Conservation (phyloP, 352 stramenopile species). For the Phytophthora citrophthora region DNA sequence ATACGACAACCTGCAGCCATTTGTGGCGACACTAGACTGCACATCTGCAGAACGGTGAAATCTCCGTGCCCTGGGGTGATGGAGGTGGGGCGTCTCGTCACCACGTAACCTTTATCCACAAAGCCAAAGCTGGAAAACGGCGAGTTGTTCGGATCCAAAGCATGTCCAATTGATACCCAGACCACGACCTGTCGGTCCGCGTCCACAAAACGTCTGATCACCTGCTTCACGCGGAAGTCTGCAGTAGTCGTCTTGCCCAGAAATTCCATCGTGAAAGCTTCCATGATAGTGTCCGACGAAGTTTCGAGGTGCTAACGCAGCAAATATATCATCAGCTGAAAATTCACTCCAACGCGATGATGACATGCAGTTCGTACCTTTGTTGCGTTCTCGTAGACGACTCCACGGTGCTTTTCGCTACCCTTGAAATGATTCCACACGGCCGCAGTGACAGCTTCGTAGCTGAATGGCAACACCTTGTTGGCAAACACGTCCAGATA, state of each 20-base stretch:
- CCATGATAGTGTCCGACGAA: constrained; percentile 52
- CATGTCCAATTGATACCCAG: constrained; percentile 44
- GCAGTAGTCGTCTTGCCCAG: constrained; percentile 36
- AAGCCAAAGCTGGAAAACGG: constrained; percentile 50
- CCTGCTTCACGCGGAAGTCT: constrained; percentile 46
- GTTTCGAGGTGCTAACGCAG: constrained; percentile 22
- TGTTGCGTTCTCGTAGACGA: constrained; percentile 39
- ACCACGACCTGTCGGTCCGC: constrained; percentile 47
- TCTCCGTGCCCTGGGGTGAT: constrained; percentile 26
- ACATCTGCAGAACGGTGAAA: constrained; percentile 62
- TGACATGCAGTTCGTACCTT: constrained; percentile 19
- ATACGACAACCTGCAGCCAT: constrained; percentile 39
- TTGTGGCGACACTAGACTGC: constrained; percentile 59
- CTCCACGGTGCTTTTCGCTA: constrained; percentile 36
- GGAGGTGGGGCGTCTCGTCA: constrained; percentile 49
- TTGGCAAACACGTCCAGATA: constrained; percentile 48
- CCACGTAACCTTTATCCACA: constrained; percentile 65
- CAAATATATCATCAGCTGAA: constrained; percentile 12
- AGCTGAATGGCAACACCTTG: constrained; percentile 40
- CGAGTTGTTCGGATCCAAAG: constrained; percentile 33
- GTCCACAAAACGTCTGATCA: constrained; percentile 45
- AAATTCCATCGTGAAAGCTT: constrained; percentile 52
- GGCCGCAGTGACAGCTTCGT: constrained; percentile 26
- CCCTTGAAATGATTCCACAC: constrained; percentile 48
- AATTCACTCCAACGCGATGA: background rate